Base-by-base conservation (phyloP, 306 rosid genomes). In the Fragaria nilgerrensis region DNA sequence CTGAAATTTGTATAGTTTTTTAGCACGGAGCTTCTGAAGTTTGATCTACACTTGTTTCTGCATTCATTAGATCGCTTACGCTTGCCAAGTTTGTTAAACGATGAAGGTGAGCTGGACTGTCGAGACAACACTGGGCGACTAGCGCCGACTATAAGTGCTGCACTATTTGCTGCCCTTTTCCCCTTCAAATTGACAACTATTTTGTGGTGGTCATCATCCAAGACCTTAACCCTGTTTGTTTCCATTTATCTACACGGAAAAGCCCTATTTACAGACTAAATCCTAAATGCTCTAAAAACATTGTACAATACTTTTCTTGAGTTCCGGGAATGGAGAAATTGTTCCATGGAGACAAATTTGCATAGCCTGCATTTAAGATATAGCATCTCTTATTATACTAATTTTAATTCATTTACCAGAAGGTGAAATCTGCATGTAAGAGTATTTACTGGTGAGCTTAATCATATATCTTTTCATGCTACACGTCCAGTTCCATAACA, bases 181-280 rank as follows among this genome's bases (percentile, higher is more conserved):
- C 82, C 79, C 75, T 82, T 82, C 73, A 82, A 74, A 53, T 76
- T 73, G 52, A 82, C 52, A 41, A 62, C 70, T 17, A 73, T 29
- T 53, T 39, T 75, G 13, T 69, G 80, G 13, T 69, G 80, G 36
- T 72, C 82, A 72, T 58, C 23, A 68, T 74, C 72, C 74, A 76
- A 69, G 22, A 72, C 74, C 73, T 27, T 82, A 53, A 71, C 73
- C 48, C 39, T 36, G 56, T 72, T 36, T 22, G 77, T 63, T 70
- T 77, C 82, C 82, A 82, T 78, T 56, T 14, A n/a, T 64, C 68
- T 63, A 75, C 61, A 78, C 37, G 70, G 29, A 36, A 69, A 78
- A 78, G 25, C 37, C 22, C 22, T 78, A 74, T 78, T 48, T 53
- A 78, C 82, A 78, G 75, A 43, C 49, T 69, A 75, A 62, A 39